Base-by-base conservation (phyloP, 2,329 filamentous ascomycete genomes). In the Fusarium zealandicum region DNA sequence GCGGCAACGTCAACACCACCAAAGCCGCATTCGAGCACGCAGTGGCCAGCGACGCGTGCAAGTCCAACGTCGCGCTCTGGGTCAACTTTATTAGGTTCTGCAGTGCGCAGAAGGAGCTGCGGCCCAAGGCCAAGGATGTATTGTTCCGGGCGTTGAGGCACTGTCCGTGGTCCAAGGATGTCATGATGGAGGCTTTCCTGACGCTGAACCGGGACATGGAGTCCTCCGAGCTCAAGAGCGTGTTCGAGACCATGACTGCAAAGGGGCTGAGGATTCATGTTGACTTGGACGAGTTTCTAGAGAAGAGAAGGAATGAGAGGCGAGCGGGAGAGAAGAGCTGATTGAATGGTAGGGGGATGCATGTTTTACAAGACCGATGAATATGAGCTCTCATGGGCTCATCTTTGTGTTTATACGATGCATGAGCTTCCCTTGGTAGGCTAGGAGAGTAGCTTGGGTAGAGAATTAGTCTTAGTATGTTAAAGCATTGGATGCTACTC, bases 11-110 rank as follows among this genome's bases (percentile, higher is more conserved):
- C 5, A 77, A 84, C 62, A 81, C 82, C 0, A 73, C 79, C 1
- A 76, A 75, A 32, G 75, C 77, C 1, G 81, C 80, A 0, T 82
- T 84, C 47, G 82, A 83, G 64, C 74, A 76, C n/a, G 80, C 82
- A 1, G 65, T 85, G 2, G 69, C 70, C 1, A 74, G 73, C 43
- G 73, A 75, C 4, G 60, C 60, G 9, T 75, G 76, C 66, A 72
- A 67, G 22, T 71, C 72, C 31, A 80, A 76, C 39, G 65, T 73
- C 1, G 69, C 71, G 6, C 58, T 85, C 5, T 86, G 83, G 83
- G 64, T 75, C 14, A 69, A 71, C 4, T 85, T 83, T 55, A 70
- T 84, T 17, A 75, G 75, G 7, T 81, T 83, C 67, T 79, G 77
- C 60, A 67, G 70, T 49, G 54, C 62, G 7, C 68, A 75, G 13